Evolutionary conservation across 805 yeast genomes (phyloP).

Genomic region (Ogataea sp.): DNA sequence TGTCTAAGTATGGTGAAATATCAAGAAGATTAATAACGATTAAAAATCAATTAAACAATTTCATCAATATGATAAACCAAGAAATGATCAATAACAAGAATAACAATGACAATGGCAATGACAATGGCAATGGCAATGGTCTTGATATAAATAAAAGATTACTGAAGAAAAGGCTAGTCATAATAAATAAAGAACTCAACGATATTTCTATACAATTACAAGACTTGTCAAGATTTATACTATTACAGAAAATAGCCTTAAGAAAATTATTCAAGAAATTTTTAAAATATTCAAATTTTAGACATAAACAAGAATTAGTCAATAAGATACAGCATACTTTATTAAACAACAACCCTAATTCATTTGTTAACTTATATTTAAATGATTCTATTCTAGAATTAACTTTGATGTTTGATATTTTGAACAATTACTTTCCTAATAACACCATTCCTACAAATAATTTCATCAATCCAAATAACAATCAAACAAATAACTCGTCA

Average conservation of each 20-base stretch:
- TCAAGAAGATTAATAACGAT: constrained; percentile 33
- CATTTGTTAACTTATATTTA: constrained; percentile 56
- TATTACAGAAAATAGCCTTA: constrained; percentile 67
- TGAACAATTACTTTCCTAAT: constrained; percentile 21
- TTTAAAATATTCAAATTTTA: constrained; percentile 32
- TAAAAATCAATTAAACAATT: constrained; percentile 18
- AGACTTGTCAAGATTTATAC: constrained; percentile 59
- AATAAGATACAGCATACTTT: constrained; percentile 22
- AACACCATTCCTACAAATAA: constrained; percentile 1
- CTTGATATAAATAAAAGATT: constrained; percentile 12
- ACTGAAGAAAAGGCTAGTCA: constrained; percentile 13
- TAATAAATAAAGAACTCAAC: constrained; percentile 29
- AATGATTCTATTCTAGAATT: constrained; percentile 54
- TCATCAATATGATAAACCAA: constrained; percentile 11
- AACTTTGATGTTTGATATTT: constrained; percentile 43
- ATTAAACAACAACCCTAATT: constrained; percentile 32
- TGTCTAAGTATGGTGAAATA: constrained; percentile 63
- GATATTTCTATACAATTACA: constrained; percentile 45
- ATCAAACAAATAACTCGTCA: constrained; percentile 1
- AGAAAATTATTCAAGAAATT: constrained; percentile 70
- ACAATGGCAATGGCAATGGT: not conserved
- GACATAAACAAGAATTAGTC: constrained; percentile 24
- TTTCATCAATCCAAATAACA: too few species aligned
- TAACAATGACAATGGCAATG: too few species aligned
- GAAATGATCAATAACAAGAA: too few species aligned